Base-by-base conservation (phyloP, 257 asterid genomes). In the Lycium barbarum region DNA sequence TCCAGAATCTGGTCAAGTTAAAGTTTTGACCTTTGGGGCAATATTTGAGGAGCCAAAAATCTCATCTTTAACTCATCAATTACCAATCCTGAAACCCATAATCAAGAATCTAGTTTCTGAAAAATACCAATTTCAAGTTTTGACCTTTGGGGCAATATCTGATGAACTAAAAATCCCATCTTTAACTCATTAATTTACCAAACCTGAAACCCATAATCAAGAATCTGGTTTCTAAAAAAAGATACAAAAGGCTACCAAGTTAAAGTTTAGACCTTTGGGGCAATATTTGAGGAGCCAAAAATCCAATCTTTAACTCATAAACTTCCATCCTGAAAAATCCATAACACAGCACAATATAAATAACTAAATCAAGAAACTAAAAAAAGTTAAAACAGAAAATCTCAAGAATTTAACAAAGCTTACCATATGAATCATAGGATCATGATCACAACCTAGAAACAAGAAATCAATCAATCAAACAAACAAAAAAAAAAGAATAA, bases 401-500 rank as follows among this genome's bases (percentile, higher is more conserved):
- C 53, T 26, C 62, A 57, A 38, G 8, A 71, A 36, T 62, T 61
- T 65, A 33, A 12, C 51, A 85, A 67, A 57, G 59, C 87, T 82
- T 85, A 90, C 96, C 92, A 61, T 68, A 84, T 79, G 82, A 82
- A 86, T 86, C 88, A 49, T 70, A 74, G 61, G 84, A 47, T 40
- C 65, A 58, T 51, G 79, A 83, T 84, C 65, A 83, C 62, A 51
- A 83, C 38, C 84, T 83, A 67, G 83, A 82, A 26, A 55, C 14
- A 59, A 14, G 43, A 84, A 88, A 35, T 76, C 58, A 81, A 83
- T 85, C 86, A 81, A 84, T 83, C 85, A 86, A 81, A 85, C 58
- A 74, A 57, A 85, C n/a, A 57, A 79, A 87, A 84, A 53, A 63
- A 40, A 65, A 0, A 73, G 47, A 9, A 83, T 45, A 83, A 66